Base-by-base conservation (phyloP, 208 protist species). In the Endotrypanum monterogeii region DNA sequence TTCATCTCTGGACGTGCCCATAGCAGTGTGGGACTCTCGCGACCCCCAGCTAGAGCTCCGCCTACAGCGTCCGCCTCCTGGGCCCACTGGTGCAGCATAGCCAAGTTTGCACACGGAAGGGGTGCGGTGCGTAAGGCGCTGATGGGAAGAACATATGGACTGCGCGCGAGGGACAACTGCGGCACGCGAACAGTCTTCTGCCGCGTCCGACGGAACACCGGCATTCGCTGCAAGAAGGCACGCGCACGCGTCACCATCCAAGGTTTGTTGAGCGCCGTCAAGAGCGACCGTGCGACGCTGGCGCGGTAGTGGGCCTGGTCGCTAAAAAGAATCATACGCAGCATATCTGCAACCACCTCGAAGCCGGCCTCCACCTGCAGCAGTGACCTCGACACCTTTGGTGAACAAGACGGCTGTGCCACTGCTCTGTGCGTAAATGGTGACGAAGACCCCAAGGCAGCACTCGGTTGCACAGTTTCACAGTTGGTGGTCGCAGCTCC, bases 291-390 rank as follows among this genome's bases (percentile, higher is more conserved):
- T 3, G 89, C 89, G 41, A 83, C 83, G 51, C 62, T 67, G 18
- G 82, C 87, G 67, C 85, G 79, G 73, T 92, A 94, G 79, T 96
- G 92, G 25, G 90, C 85, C 58, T 85, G 76, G 69, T 96, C 92
- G 20, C 83, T 89, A 28, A 96, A 80, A 41, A 96, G 58, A 58
- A 96, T 87, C 87, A 93, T 94, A 20, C 92, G 89, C 44, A 95
- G 67, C 0, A 82, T 55, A 67, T 94, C 90, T 52, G 88, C 57
- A 44, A 86, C 80, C 12, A 88, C 51, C 67, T 92, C 88, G 16
- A 83, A 51, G 28, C 58, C 30, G 35, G 70, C 67, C 58, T 62
- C 67, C 18, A 57, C 9, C 65, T 28, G 35, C 35, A 3, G 58
- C 35, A 44, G 5, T n/a, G 32, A 28, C 7, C 2, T 25, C 30